phyloP scores from a whole-genome alignment of 805 yeast genomes.

The Clavispora asparagi region DNA sequence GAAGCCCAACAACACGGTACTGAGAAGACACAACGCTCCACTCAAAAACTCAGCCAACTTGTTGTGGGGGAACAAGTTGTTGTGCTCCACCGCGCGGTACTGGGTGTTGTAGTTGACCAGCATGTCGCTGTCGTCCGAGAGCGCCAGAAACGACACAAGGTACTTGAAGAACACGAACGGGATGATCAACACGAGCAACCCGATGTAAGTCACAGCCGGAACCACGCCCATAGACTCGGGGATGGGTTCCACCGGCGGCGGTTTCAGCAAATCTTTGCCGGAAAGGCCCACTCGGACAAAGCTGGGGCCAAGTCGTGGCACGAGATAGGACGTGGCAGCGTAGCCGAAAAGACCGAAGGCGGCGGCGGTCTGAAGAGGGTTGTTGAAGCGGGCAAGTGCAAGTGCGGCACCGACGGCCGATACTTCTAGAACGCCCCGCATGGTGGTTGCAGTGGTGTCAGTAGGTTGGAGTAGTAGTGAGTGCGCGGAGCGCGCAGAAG shows the following conservation, averaged over 20 bases:
- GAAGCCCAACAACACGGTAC: slow-evolving; percentile 79
- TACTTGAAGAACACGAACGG: slow-evolving; percentile 81
- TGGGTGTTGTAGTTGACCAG: slow-evolving; percentile 31
- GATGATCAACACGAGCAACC: slow-evolving; percentile 76
- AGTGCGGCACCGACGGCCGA: slow-evolving; percentile 6
- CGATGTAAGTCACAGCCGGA: slow-evolving; percentile 73
- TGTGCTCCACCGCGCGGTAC: slow-evolving; percentile 26
- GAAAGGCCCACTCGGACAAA: slow-evolving; percentile 76
- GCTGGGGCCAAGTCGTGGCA: slow-evolving; percentile 62
- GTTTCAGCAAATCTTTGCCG: slow-evolving; percentile 81
- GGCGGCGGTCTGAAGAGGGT: slow-evolving; percentile 53
- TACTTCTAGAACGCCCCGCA: slow-evolving; percentile 2
- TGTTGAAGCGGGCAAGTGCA: slow-evolving; percentile 16
- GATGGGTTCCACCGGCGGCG: slow-evolving; percentile 54
- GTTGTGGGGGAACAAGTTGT: slow-evolving; percentile 63
- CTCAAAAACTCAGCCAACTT: slow-evolving; percentile 82
- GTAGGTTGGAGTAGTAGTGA: no score
- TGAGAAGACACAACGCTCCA: slow-evolving; percentile 76
- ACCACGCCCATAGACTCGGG: slow-evolving; percentile 95
- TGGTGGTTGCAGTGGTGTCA: not conserved
- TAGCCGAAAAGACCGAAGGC: slow-evolving; percentile 71
- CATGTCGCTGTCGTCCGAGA: slow-evolving; percentile 30
- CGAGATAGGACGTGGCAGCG: slow-evolving; percentile 49
- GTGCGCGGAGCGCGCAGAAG: no score
- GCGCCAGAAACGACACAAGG: slow-evolving; percentile 44